Evolutionary conservation across 2,329 filamentous ascomycete genomes (phyloP).

Genomic region (Paecilomyces variotii): DNA sequence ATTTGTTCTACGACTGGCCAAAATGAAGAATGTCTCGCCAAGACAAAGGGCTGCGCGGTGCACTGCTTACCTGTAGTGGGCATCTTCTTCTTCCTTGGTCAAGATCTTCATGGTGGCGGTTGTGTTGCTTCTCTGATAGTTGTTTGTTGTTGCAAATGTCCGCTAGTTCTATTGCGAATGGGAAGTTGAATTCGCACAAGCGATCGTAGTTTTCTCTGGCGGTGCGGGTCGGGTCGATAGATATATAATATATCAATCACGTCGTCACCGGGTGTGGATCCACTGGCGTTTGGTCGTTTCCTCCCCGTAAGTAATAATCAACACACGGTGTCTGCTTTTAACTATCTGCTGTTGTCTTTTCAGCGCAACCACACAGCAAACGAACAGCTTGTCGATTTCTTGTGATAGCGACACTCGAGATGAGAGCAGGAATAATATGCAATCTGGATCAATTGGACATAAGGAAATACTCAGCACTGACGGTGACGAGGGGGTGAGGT

Average conservation of each 20-base stretch:
- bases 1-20: neutral
- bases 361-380: neutral
- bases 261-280: neutral
- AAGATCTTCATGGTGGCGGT: slow-evolving; percentile 75
- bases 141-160: neutral
- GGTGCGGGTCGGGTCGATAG: neutral
- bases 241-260: neutral
- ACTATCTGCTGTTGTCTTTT: neutral
- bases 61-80: slow-evolving; percentile 63
- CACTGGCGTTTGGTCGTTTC: neutral
- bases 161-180: too few relatives aligned
- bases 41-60: neutral
- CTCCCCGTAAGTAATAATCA: neutral
- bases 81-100: slow-evolving; percentile 83
- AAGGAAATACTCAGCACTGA: neutral
- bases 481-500: neutral
- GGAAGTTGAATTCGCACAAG: neutral
- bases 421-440: neutral
- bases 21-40: neutral
- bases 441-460: too few relatives aligned
- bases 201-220: neutral
- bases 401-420: neutral
- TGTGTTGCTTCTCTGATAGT: neutral
- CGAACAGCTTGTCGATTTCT: neutral
- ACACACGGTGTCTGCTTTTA: neutral